These are phyloP conservation scores for Rehmannia glutinosa DNA, from an alignment of 257 asterid genomes.

Conservation along the genomic window DNA sequence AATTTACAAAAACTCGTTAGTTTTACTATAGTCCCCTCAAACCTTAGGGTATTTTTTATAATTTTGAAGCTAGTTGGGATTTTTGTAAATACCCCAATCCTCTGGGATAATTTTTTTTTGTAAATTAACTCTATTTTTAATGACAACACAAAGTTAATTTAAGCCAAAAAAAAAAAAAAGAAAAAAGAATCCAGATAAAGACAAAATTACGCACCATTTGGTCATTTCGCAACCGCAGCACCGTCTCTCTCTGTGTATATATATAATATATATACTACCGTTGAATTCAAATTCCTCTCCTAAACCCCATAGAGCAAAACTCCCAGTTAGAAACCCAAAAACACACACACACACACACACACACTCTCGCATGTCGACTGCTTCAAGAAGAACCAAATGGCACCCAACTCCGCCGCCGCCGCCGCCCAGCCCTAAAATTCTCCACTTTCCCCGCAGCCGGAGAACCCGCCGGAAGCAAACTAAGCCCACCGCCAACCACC, in stretches of 20 bases:
- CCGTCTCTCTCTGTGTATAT: not conserved
- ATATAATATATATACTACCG: conserved; percentile 23
- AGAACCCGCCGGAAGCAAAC: conserved; percentile 50
- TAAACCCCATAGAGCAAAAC: not conserved
- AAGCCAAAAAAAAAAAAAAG: not conserved
- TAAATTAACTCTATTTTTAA: too few relatives aligned
- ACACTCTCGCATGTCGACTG: conserved; percentile 7
- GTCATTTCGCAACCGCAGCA: not conserved
- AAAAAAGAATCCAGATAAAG: not conserved
- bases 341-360: not conserved
- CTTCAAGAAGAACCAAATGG: conserved; percentile 55
- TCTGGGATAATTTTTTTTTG: too few relatives aligned
- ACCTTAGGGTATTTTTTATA: too few relatives aligned
- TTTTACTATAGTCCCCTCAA: too few relatives aligned
- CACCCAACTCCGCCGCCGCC: conserved; percentile 72
- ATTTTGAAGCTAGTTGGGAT: too few relatives aligned
- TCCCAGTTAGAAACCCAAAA: not conserved
- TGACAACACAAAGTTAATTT: too few relatives aligned
- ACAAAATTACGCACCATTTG: not conserved
- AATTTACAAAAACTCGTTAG: too few relatives aligned
- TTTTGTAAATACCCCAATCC: too few relatives aligned
- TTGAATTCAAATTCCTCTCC: conserved; percentile 25
- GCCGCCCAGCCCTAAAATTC: conserved; percentile 77
- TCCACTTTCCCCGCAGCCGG: conserved; percentile 63
- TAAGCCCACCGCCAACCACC: conserved; percentile 19